Evolutionary conservation across 2,329 filamentous ascomycete species (phyloP).

Genomic region (Fusarium sulawesiense): DNA sequence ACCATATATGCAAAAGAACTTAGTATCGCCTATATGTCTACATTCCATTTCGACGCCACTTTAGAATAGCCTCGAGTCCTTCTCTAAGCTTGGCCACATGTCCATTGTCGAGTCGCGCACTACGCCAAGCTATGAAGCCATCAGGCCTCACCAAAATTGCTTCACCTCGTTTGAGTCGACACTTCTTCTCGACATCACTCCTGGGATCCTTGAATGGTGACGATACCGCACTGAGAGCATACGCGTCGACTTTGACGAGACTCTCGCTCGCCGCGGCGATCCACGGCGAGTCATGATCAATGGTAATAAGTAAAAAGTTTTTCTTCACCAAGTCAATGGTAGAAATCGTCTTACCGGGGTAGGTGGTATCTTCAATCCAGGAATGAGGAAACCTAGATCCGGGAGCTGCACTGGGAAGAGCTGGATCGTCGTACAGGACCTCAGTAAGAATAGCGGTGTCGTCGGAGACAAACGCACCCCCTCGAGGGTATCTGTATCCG

Average conservation of each 20-base stretch:
- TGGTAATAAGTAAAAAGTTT: not conserved
- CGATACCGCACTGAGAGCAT: not conserved
- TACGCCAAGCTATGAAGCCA: constrained; percentile 1
- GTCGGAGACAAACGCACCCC: not conserved
- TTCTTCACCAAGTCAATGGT: not conserved
- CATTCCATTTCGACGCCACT: not conserved
- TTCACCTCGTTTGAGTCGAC: not conserved
- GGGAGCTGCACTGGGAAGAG: not conserved
- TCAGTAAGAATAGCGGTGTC: not conserved
- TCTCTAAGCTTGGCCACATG: not conserved
- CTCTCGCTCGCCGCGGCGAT: not conserved
- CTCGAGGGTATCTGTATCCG: not conserved
- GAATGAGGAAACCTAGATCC: constrained; percentile 4
- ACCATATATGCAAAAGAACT: too few species aligned
- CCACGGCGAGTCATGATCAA: not conserved
- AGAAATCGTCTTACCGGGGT: not conserved
- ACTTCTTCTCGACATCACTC: not conserved
- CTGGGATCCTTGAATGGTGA: not conserved
- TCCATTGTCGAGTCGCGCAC: not conserved
- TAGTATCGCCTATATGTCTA: not conserved
- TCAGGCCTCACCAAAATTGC: not conserved
- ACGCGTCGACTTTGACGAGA: not conserved
- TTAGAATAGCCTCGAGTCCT: not conserved
- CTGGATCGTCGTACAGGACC: not conserved
- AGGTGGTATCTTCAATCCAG: not conserved